Evolutionary conservation across 345 rosid genomes (phyloP).

Genomic region (Raphanus sativus): DNA sequence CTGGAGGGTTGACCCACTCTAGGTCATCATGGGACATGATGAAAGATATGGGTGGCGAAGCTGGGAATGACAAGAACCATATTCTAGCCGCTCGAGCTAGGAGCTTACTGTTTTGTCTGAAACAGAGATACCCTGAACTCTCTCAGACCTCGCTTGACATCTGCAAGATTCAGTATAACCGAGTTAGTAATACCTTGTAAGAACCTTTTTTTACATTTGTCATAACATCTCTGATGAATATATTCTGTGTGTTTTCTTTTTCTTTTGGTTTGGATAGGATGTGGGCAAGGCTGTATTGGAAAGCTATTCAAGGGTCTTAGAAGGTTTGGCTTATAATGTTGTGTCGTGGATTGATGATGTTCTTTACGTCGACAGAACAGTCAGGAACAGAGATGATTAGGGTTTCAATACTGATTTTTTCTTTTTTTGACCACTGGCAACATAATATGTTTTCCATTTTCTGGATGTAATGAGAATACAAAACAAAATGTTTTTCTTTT

Average conservation of each 20-base stretch:
- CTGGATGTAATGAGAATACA: slow-evolving; percentile 1
- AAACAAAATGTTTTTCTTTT: neutral
- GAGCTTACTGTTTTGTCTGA: slow-evolving; percentile 73
- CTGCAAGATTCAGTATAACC: slow-evolving; percentile 84
- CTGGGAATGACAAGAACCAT: slow-evolving; percentile 71
- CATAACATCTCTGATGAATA: too few relatives aligned
- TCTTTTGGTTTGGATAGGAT: slow-evolving; percentile 51
- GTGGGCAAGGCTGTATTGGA: slow-evolving; percentile 85
- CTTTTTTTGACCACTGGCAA: too few relatives aligned
- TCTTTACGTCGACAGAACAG: slow-evolving; percentile 60
- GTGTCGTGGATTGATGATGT: slow-evolving; percentile 95
- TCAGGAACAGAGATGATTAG: slow-evolving; percentile 48
- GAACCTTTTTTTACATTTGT: neutral
- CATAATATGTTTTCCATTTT: neutral
- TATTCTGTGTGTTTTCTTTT: neutral
- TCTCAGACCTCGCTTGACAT: slow-evolving; percentile 91
- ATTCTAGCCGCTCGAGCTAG: slow-evolving; percentile 77
- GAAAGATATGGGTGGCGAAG: slow-evolving; percentile 72
- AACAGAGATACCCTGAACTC: slow-evolving; percentile 85
- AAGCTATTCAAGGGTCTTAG: slow-evolving; percentile 89
- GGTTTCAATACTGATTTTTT: neutral
- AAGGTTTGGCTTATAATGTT: slow-evolving; percentile 86
- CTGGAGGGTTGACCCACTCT: slow-evolving; percentile 66
- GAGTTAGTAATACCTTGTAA: slow-evolving; percentile 42
- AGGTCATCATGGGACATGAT: slow-evolving; percentile 87